Percentiles rank a stretch among this genome's conserved stretches.
These are phyloP conservation scores for Cordyceps farinosa DNA, from an alignment of 2,329 filamentous ascomycete species.

Conservation along the genomic window DNA sequence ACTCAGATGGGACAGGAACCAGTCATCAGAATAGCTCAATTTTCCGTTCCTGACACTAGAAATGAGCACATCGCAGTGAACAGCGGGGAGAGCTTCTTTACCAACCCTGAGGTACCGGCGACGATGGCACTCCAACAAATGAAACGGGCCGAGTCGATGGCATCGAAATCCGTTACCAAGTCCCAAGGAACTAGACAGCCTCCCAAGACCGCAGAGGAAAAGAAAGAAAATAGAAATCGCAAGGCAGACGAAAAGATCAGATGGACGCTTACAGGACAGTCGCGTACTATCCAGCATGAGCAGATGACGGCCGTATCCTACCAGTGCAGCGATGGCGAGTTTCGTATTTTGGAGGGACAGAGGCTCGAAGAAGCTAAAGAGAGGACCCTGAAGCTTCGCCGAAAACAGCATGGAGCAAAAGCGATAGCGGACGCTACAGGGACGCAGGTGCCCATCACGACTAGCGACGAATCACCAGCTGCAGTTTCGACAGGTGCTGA, in stretches of 20 bases:
- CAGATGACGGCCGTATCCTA: neutral
- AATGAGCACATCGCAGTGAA: neutral
- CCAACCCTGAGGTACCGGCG: neutral
- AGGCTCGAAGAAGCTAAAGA: conserved; percentile 8
- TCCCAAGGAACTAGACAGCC: neutral
- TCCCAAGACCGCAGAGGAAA: conserved; percentile 12
- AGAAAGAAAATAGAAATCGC: conserved; percentile 8
- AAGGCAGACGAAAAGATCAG: conserved; percentile 1
- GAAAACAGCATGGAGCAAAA: neutral
- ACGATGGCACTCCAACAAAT: conserved; percentile 7
- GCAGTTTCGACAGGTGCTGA: neutral
- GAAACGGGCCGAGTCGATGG: neutral
- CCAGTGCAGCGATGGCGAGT: conserved; percentile 11
- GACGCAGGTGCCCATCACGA: neutral
- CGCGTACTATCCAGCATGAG: neutral
- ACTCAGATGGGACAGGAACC: neutral
- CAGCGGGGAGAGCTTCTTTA: conserved; percentile 3
- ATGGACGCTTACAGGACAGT: conserved; percentile 9
- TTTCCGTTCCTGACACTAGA: neutral
- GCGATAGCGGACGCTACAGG: neutral
- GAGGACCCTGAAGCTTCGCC: neutral
- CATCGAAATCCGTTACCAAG: neutral
- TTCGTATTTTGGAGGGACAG: conserved; percentile 4
- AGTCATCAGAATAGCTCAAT: conserved; percentile 10
- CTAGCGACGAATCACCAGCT: neutral